Evolutionary conservation across 495 filamentous ascomycete genomes (phyloP).

Genomic region (Amniculicola lignicola): DNA sequence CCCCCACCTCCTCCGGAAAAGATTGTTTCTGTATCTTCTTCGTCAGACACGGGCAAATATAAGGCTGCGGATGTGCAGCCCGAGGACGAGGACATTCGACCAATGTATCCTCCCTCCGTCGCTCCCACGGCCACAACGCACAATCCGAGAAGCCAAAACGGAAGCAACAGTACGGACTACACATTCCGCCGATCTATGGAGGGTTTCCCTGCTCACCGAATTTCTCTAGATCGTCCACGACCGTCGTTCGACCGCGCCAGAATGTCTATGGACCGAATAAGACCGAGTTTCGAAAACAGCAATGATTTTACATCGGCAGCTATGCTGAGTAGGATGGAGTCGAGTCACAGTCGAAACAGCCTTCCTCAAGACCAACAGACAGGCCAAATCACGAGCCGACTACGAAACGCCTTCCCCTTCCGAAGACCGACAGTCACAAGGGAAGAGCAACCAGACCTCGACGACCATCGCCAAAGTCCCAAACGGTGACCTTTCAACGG

Average conservation of each 20-base stretch:
- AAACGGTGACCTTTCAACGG: constrained; percentile 12
- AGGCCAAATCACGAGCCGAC: constrained; percentile 18
- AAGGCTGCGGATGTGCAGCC: constrained; percentile 49
- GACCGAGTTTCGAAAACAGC: constrained; percentile 77
- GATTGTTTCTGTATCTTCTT: constrained; percentile 51
- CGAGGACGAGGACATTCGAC: constrained; percentile 76
- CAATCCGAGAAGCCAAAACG: constrained; percentile 80
- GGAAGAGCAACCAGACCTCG: constrained; percentile 25
- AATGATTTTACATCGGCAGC: constrained; percentile 89
- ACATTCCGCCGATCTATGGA: constrained; percentile 46
- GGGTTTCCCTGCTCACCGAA: constrained; percentile 8
- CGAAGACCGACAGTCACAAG: constrained; percentile 27
- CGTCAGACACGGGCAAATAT: constrained; percentile 60
- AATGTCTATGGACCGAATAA: constrained; percentile 67
- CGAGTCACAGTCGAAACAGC: constrained; percentile 26
- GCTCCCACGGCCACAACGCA: constrained; percentile 73
- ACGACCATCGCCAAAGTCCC: neutral
- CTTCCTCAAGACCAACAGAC: neutral
- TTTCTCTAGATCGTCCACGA: constrained; percentile 51
- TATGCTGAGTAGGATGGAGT: constrained; percentile 75
- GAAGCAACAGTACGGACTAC: constrained; percentile 91
- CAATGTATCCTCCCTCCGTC: constrained; percentile 87
- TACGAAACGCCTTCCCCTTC: constrained; percentile 25
- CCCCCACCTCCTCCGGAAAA: constrained; percentile 38
- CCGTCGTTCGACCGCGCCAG: constrained; percentile 77